Evolutionary conservation across 495 filamentous ascomycete species (phyloP), one percentile per base, ranked within the genome.

Genomic region (Penicillium roqueforti): DNA sequence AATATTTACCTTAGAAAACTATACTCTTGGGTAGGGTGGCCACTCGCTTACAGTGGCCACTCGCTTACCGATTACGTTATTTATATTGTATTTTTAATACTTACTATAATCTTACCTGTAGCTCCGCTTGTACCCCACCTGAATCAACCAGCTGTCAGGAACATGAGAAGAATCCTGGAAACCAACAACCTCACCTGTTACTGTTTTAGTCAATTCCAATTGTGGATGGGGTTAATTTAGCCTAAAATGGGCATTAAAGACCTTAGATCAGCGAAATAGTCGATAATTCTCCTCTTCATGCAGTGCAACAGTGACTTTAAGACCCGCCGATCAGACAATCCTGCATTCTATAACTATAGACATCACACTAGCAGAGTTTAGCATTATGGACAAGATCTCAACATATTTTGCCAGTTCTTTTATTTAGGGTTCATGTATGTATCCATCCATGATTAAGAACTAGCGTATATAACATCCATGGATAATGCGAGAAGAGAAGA

Each of bases 121-220:
- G 22, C 39, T n/a, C 28, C 18, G 1, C 37, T 19, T 5, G 14
- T 56, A 47, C 63, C 63, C 63, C 63, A 53, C 63, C 47, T 43
- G 51, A 60, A 63, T 54, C 57, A 57, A 63, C 54, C 60, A 63
- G 48, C 55, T 66, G 57, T 66, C 62, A 65, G 59, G 60, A 65
- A 60, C 57, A 0, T 52, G 22, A 31, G 20, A 44, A 28, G 46
- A 42, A 39, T 31, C 43, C 38, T 44, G 37, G 36, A 52, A 44
- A 38, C 41, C 9, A 10, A 11, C 18, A 6, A 20, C 18, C 38
- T 40, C 38, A 20, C 18, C n/a, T 20, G 43, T 16, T n/a, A 32
- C 8, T 47, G 29, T 20, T 5, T 22, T 14, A 18, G 9, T 19
- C 6, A 13, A 14, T 14, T 7, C 6, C 1, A 2, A 2, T 23